Percentiles rank a stretch among this genome's conserved stretches.
These are phyloP conservation scores for slime mould (Dictyostelium discoideum) DNA, from an alignment of 78 protist genomes.

Conservation along the genomic window dicty_2.7 NC_007090.3:2947001-2947500, in stretches of 20 bases:
- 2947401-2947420: neutral
- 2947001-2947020: constrained; percentile 57
- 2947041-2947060: constrained; percentile 65
- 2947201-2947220: constrained; percentile 51
- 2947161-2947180: constrained; percentile 59
- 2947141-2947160: constrained; percentile 34
- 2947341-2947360: constrained; percentile 70
- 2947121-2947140: constrained; percentile 46
- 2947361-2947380: constrained; percentile 48
- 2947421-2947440: neutral
- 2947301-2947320: constrained; percentile 22
- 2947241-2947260: constrained; percentile 15
- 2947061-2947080: constrained; percentile 29
- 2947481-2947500: neutral
- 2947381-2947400: neutral
- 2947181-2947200: constrained; percentile 23
- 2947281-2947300: constrained; percentile 15
- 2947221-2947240: constrained; percentile 49
- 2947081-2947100: constrained; percentile 34
- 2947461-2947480: constrained; percentile 9
- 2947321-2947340: neutral
- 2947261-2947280: neutral
- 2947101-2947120: constrained; percentile 39
- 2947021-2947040: constrained; percentile 66
- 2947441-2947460: constrained; percentile 3